Evolutionary conservation across 73 alveolate species (phyloP).

Genomic region (Tetrahymena borealis): DNA sequence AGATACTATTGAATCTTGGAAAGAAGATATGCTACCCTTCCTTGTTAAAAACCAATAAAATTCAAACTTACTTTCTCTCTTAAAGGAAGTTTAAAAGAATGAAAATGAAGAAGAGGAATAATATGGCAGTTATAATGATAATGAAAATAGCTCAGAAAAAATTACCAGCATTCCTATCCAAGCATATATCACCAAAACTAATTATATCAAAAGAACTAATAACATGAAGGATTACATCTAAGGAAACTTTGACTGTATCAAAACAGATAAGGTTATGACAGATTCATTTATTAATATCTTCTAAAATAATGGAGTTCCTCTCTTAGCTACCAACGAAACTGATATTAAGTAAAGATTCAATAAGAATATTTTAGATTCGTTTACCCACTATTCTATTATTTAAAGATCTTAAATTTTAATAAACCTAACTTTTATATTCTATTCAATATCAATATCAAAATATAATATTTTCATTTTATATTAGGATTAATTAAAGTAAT

Average conservation of each 20-base stretch:
- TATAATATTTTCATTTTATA: not conserved
- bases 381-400: no score
- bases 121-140: not conserved
- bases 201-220: slow-evolving; percentile 27
- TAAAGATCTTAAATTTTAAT: no score
- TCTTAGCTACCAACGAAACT: not conserved
- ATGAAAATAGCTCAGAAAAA: not conserved
- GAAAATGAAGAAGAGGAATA: not conserved
- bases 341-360: not conserved
- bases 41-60: slow-evolving; percentile 1
- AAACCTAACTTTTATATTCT: no score
- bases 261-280: slow-evolving; percentile 21
- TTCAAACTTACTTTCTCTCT: not conserved
- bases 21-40: slow-evolving; percentile 19
- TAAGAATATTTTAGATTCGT: no score
- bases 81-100: not conserved
- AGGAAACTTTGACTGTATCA: slow-evolving; percentile 24
- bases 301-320: not conserved
- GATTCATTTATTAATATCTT: not conserved
- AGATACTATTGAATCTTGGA: not conserved
- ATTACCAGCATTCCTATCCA: not conserved
- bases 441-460: no score
- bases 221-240: slow-evolving; percentile 24
- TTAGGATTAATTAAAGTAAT: not conserved
- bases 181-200: slow-evolving; percentile 6